Base-by-base conservation (phyloP, 495 filamentous ascomycete species). In the Bombardia bombarda region DNA sequence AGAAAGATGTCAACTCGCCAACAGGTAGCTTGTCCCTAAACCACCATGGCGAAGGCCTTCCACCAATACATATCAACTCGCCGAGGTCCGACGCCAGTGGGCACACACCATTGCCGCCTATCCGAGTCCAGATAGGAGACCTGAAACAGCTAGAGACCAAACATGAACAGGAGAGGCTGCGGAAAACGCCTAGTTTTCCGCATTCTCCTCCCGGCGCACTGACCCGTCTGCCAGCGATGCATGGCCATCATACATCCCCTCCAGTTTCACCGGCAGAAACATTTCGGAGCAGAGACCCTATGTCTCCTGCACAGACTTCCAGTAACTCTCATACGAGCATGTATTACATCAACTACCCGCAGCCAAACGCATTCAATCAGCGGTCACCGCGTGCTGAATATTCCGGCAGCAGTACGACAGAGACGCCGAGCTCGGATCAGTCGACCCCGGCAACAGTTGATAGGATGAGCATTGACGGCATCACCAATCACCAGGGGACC, bases 61-160 rank as follows among this genome's bases (percentile, higher is more conserved):
- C 74, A n/a, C 74, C 72, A n/a, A 63, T 77, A 24, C 67, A 70
- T 23, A 53, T 64, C 20, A 49, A 55, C 21, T 74, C 70, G 7
- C 68, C 71, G 7, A 59, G 68, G 46, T 68, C 63, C 31, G 64
- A 68, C 14, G 47, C 54, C 19, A 66, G 62, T 32, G 63, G 52
- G 17, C 64, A 63, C 46, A 62, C 61, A 13, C 51, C 55, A 4
- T 47, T 76, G 10, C 72, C 72, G 1, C 70, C 72, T 6, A 73
- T 76, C 37, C 55, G 56, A 18, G 54, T 62, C n/a, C 52, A 59
- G 24, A 38, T 74, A 7, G 58, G 61, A 22, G 63, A 68, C 26
- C 35, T 64, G 3, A 38, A 74, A 73, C 46, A 82, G 60, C 45
- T 87, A 66, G 52, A 86, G 82, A 47, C 89, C 67, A 21, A 90